A percentile compares a stretch with the other conserved stretches of the same genome.
Evolutionary conservation across 2,329 filamentous ascomycete species (phyloP).

Genomic region (Ceratocystis alfenasii): DNA sequence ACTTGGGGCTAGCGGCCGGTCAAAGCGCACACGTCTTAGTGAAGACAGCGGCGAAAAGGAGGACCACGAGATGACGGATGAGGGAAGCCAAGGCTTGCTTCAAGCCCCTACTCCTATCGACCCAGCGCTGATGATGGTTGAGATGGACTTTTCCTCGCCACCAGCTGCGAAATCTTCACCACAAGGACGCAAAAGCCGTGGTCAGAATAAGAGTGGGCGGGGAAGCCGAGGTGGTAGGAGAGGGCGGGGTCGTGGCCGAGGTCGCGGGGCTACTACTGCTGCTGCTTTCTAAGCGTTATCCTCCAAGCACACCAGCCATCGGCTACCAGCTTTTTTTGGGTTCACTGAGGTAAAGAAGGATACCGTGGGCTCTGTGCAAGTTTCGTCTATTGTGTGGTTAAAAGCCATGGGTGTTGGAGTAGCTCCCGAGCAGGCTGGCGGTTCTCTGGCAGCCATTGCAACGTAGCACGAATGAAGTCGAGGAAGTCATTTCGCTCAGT

Average conservation of each 20-base stretch:
- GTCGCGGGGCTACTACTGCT: neutral
- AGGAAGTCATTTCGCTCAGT: slow-evolving; percentile 15
- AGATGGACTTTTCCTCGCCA: neutral
- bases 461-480: slow-evolving; percentile 15
- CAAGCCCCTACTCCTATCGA: neutral
- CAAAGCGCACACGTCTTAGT: neutral
- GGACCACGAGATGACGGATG: neutral
- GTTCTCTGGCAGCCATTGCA: slow-evolving; percentile 21
- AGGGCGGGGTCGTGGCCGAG: neutral
- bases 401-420: slow-evolving; percentile 17
- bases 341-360: neutral
- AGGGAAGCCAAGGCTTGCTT: neutral
- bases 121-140: neutral
- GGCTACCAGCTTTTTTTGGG: neutral
- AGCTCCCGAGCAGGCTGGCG: slow-evolving; percentile 15
- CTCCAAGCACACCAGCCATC: neutral
- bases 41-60: neutral
- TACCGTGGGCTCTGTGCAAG: neutral
- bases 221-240: slow-evolving; percentile 2
- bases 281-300: neutral
- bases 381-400: neutral
- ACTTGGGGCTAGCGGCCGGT: neutral
- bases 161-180: neutral
- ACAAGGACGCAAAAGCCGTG: neutral
- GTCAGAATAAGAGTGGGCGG: neutral